phyloP scores from a whole-genome alignment of 106 monocot genomes.

The Acorus calamus region DNA sequence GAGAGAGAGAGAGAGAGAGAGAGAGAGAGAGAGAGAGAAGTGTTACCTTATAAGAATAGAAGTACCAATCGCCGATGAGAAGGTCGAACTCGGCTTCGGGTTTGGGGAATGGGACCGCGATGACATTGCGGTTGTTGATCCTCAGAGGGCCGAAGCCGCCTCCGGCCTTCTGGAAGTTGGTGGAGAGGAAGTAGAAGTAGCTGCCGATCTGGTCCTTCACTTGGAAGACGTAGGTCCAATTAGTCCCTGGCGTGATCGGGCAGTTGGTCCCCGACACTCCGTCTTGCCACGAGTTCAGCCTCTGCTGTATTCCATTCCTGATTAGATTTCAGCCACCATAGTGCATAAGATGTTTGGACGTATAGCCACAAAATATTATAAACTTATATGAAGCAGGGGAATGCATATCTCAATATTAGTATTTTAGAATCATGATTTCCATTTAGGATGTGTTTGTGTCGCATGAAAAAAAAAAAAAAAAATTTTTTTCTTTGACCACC shows the following conservation, averaged over 20 bases:
- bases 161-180: conserved; percentile 8
- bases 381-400: too few species aligned
- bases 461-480: too few species aligned
- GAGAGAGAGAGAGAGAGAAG: too few species aligned
- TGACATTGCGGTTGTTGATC: conserved; percentile 6
- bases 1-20: too few species aligned
- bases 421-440: too few species aligned
- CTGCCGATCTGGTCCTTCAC: conserved; percentile 12
- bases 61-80: conserved; percentile 33
- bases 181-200: conserved; percentile 12
- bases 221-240: conserved; percentile 11
- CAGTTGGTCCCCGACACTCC: conserved; percentile 11
- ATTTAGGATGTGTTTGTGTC: too few species aligned
- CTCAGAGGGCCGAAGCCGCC: conserved; percentile 5
- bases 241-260: neutral
- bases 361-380: too few species aligned
- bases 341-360: too few species aligned
- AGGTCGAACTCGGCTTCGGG: conserved; percentile 34
- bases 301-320: conserved; percentile 15
- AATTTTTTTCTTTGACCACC: too few species aligned
- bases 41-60: conserved; percentile 15
- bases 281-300: conserved; percentile 12
- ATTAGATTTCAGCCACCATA: neutral
- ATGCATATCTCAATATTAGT: too few species aligned
- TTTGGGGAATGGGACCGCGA: conserved; percentile 16